These are phyloP conservation scores for Pseudomassariella vexata DNA, from an alignment of 2,329 filamentous ascomycete genomes.

Conservation along the genomic window DNA sequence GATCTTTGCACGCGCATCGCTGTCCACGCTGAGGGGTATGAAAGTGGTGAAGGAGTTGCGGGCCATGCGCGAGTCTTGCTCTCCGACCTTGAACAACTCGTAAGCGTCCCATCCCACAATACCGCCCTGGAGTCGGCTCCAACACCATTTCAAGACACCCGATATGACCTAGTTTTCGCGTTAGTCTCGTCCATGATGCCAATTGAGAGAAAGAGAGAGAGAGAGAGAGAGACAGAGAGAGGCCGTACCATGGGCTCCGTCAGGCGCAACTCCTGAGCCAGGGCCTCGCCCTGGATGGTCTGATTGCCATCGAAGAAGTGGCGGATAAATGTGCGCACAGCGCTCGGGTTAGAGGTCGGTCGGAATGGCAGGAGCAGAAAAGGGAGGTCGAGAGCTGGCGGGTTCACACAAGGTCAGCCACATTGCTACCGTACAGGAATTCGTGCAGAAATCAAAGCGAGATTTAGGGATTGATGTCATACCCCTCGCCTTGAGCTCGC, in stretches of 20 bases:
- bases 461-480: constrained; percentile 24
- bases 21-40: constrained; percentile 88
- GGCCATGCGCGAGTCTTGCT: constrained; percentile 87
- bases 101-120: constrained; percentile 97
- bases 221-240: not conserved
- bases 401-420: constrained; percentile 5
- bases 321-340: constrained; percentile 84
- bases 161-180: constrained; percentile 66
- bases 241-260: constrained; percentile 81
- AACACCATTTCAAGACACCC: constrained; percentile 96
- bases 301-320: constrained; percentile 78
- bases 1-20: constrained; percentile 76
- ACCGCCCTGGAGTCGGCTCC: constrained; percentile 85
- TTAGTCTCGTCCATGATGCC: constrained; percentile 17
- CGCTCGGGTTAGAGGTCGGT: constrained; percentile 85
- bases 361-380: constrained; percentile 93
- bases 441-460: not conserved
- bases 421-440: not conserved
- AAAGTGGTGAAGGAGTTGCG: constrained; percentile 94
- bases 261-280: constrained; percentile 84
- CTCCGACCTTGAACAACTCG: constrained; percentile 90
- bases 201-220: constrained; percentile 3
- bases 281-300: constrained; percentile 59
- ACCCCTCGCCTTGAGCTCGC: constrained; percentile 94
- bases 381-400: constrained; percentile 74